Conservation (phyloP, 164 flowering plant species). For the Warburgia ugandensis region DNA sequence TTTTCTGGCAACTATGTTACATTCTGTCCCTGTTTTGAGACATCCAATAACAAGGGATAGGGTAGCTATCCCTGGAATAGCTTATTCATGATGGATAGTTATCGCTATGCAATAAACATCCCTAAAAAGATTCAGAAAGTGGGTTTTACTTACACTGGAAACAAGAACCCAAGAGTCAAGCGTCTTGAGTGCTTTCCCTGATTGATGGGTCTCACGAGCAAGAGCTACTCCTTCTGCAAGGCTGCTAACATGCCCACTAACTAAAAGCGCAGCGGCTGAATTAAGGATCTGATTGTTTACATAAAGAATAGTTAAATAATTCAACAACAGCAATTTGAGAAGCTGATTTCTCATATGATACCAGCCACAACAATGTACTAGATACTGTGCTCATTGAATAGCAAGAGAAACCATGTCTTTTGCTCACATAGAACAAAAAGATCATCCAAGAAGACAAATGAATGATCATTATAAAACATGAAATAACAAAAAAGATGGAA, state of each 20-base stretch:
- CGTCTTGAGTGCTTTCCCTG: conserved; percentile 65
- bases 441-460: background rate
- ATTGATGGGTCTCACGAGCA: conserved; percentile 67
- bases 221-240: conserved; percentile 60
- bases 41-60: too few relatives aligned
- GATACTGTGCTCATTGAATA: too few relatives aligned
- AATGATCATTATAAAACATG: too few relatives aligned
- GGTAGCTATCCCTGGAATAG: background rate
- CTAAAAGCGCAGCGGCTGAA: conserved; percentile 82
- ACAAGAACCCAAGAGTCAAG: conserved; percentile 47
- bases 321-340: too few relatives aligned
- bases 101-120: background rate
- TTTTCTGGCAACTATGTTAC: too few relatives aligned
- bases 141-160: conserved; percentile 42
- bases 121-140: background rate
- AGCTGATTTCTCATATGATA: too few relatives aligned
- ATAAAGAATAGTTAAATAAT: background rate
- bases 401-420: too few relatives aligned
- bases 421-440: background rate
- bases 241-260: conserved; percentile 42
- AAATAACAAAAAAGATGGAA: too few relatives aligned
- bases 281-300: conserved; percentile 50
- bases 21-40: too few relatives aligned
- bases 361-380: too few relatives aligned
- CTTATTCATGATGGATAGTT: too few relatives aligned